Percentiles rank a stretch among this genome's conserved stretches.
Conservation (phyloP, 1,139 yeast species). For the Zygosaccharomyces pseudobailii region DNA sequence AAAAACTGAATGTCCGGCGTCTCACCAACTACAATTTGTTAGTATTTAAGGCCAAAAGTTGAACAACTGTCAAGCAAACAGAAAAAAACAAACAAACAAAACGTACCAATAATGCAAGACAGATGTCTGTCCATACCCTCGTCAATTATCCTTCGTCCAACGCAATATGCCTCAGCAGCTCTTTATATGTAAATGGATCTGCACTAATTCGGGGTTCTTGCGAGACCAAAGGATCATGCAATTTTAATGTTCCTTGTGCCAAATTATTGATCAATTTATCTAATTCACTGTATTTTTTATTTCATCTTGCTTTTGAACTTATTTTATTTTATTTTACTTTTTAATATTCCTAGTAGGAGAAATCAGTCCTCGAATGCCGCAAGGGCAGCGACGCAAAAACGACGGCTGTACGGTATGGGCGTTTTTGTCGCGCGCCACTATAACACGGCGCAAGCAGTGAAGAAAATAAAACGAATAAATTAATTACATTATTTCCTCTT, state of each 20-base stretch:
- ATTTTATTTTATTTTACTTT: background rate
- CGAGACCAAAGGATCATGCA: background rate
- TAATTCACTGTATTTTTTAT: background rate
- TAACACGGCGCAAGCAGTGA: background rate
- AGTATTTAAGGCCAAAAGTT: background rate
- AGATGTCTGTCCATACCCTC: constrained; percentile 13
- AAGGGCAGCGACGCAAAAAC: constrained; percentile 5
- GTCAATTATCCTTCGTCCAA: background rate
- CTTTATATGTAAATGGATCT: background rate
- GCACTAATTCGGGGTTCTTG: background rate
- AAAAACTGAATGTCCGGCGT: constrained; percentile 30
- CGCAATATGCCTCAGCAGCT: background rate
- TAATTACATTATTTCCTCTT: background rate
- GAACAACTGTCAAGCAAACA: background rate
- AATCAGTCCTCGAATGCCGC: background rate
- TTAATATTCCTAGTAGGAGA: background rate
- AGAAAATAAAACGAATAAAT: constrained; percentile 1
- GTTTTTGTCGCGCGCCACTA: constrained; percentile 5
- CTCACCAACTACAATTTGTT: constrained; percentile 25
- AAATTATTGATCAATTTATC: background rate
- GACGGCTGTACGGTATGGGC: background rate
- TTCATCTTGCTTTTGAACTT: background rate
- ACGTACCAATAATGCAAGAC: constrained; percentile 21
- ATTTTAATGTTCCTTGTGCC: background rate
- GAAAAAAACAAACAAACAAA: background rate